Evolutionary conservation across 2,329 filamentous ascomycete genomes (phyloP).

Genomic region (Verticillium tricorpus): DNA sequence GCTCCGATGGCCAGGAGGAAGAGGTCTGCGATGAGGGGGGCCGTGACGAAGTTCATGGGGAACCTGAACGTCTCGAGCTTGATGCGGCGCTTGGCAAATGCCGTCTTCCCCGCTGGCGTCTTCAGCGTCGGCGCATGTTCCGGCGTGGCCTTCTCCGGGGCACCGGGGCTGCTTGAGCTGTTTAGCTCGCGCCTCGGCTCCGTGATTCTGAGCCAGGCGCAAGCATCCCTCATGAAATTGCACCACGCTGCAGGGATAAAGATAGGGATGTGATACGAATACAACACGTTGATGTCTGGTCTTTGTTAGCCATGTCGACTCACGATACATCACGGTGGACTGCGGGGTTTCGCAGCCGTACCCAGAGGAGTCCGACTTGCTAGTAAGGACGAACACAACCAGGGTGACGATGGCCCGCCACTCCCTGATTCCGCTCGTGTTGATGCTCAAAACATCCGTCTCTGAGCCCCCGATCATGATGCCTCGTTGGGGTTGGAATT

Average conservation of each 20-base stretch:
- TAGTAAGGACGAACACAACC: conserved; percentile 63
- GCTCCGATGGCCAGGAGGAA: conserved; percentile 66
- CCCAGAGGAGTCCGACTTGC: conserved; percentile 40
- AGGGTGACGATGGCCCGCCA: conserved; percentile 69
- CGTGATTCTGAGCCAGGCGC: background rate
- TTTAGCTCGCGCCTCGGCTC: background rate
- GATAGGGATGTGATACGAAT: conserved; percentile 62
- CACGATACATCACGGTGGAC: background rate
- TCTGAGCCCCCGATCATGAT: background rate
- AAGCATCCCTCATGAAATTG: conserved; percentile 34
- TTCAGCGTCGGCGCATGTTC: background rate
- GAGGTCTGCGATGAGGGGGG: conserved; percentile 64
- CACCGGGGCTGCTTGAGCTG: background rate
- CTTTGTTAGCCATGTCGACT: background rate
- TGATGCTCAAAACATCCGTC: background rate
- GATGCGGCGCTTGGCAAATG: background rate
- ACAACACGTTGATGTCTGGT: conserved; percentile 62
- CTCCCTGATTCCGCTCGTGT: conserved; percentile 39
- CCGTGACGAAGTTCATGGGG: conserved; percentile 66
- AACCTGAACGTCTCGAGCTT: conserved; percentile 37
- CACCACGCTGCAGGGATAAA: conserved; percentile 49
- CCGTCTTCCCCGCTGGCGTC: too few relatives aligned
- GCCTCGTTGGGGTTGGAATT: too few relatives aligned
- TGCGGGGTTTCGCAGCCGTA: background rate
- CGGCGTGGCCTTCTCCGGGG: background rate